Percentiles rank a stretch among this genome's conserved stretches.
Conservation (phyloP, 345 rosid genomes). For the Eucalyptus viminalis region DNA sequence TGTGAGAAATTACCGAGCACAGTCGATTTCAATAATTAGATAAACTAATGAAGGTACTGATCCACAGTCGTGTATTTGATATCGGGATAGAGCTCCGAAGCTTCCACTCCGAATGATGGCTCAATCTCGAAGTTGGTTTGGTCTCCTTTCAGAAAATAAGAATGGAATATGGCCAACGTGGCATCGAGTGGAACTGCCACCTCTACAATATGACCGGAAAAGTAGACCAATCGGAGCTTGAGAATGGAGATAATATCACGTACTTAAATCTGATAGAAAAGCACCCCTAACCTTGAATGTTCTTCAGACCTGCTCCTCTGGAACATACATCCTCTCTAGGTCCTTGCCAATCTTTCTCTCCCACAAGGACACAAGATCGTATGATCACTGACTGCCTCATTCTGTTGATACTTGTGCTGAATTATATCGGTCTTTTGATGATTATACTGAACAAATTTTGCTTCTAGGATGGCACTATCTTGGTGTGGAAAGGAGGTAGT, state of each 20-base stretch:
- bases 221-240: not conserved
- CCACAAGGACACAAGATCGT: not conserved
- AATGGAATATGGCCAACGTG: not conserved
- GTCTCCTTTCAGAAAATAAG: not conserved
- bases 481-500: not conserved
- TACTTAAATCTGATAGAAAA: not conserved
- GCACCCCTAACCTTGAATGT: not conserved
- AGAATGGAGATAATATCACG: not conserved
- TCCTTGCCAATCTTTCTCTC: conserved; percentile 1
- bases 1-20: not conserved
- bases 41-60: not conserved
- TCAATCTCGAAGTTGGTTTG: conserved; percentile 2
- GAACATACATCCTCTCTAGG: not conserved
- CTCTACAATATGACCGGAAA: not conserved
- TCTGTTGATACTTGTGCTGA: not conserved
- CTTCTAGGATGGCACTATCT: not conserved
- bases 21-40: not conserved
- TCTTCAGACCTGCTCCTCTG: not conserved
- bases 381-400: not conserved
- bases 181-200: not conserved
- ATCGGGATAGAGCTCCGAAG: not conserved
- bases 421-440: not conserved
- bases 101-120: not conserved
- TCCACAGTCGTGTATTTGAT: not conserved
- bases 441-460: not conserved